phyloP scores from a whole-genome alignment of 352 stramenopile species.

The Phytophthora hybrid region DNA sequence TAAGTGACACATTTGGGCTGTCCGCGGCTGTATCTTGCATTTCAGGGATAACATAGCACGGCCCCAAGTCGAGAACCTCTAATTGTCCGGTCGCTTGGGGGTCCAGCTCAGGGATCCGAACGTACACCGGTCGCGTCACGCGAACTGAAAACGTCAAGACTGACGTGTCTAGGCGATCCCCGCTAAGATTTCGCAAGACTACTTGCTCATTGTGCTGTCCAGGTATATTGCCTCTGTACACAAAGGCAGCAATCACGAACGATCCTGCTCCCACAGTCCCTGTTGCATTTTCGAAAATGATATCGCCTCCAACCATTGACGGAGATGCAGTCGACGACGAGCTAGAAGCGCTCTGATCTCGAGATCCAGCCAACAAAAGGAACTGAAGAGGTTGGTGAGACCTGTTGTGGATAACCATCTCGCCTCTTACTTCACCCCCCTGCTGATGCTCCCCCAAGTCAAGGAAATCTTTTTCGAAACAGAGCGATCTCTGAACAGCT shows the following conservation, averaged over 20 bases:
- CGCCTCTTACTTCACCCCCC: slow-evolving; percentile 58
- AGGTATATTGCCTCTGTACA: slow-evolving; percentile 67
- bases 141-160: slow-evolving; percentile 69
- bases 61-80: slow-evolving; percentile 77
- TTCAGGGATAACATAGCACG: slow-evolving; percentile 87
- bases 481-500: slow-evolving; percentile 67
- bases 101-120: slow-evolving; percentile 86
- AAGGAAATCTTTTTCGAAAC: slow-evolving; percentile 70
- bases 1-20: slow-evolving; percentile 74
- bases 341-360: slow-evolving; percentile 42
- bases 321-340: slow-evolving; percentile 27
- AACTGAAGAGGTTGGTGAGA: slow-evolving; percentile 78
- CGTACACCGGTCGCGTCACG: slow-evolving; percentile 84
- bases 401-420: slow-evolving; percentile 77
- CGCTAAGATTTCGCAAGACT: slow-evolving; percentile 81
- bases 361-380: slow-evolving; percentile 66
- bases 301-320: slow-evolving; percentile 54
- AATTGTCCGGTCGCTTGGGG: slow-evolving; percentile 77
- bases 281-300: slow-evolving; percentile 80
- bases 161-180: slow-evolving; percentile 81
- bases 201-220: slow-evolving; percentile 85
- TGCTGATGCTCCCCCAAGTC: slow-evolving; percentile 86
- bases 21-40: slow-evolving; percentile 85
- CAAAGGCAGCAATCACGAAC: slow-evolving; percentile 64
- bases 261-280: slow-evolving; percentile 69